Evolutionary conservation across 2,329 filamentous ascomycete species (phyloP).

Genomic region (Xylaria sp.): DNA sequence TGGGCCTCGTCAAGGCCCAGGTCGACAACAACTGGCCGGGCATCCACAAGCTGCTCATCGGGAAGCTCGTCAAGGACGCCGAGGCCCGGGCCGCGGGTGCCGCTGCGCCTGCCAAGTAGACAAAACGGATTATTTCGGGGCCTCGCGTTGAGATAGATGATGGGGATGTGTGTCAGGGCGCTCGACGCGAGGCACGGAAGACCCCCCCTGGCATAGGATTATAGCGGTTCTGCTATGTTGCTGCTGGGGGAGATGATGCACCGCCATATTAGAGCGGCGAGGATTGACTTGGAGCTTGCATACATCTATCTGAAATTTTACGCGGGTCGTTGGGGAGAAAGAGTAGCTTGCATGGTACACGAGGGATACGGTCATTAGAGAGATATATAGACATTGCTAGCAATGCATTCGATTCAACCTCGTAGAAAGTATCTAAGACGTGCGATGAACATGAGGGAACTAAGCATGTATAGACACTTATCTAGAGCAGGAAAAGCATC

Average conservation of each 20-base stretch:
- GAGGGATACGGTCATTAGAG: conserved; percentile 13
- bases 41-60: conserved; percentile 62
- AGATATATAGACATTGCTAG: conserved; percentile 16
- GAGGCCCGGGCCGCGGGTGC: conserved; percentile 13
- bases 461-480: neutral
- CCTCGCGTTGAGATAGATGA: too few relatives aligned
- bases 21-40: conserved; percentile 62
- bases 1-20: conserved; percentile 60
- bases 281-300: neutral
- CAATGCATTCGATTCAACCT: neutral
- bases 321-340: neutral
- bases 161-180: too few relatives aligned
- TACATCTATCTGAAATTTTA: neutral
- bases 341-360: conserved; percentile 13
- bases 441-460: neutral
- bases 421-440: neutral
- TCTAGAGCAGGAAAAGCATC: neutral
- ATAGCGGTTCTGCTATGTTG: neutral
- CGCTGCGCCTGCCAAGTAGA: neutral
- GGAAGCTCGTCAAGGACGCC: conserved; percentile 50
- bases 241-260: neutral
- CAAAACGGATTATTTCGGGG: neutral
- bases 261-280: neutral
- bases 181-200: neutral
- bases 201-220: neutral